A percentile compares a stretch with the other conserved stretches of the same genome.
Conservation (phyloP, 495 filamentous ascomycete species). For the Clohesyomyces aquaticus region DNA sequence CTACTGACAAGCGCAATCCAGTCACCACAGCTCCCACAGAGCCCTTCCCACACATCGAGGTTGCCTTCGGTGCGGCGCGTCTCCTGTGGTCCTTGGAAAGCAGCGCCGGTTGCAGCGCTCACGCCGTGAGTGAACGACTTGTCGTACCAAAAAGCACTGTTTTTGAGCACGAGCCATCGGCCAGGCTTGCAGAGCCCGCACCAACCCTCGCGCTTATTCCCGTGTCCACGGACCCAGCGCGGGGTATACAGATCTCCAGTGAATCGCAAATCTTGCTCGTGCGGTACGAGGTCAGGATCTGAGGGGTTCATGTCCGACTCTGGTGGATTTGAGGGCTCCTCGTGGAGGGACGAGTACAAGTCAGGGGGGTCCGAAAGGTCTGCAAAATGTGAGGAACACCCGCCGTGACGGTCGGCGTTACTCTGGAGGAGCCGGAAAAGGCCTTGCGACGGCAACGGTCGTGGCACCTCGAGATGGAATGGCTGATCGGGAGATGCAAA, state of each 20-base stretch:
- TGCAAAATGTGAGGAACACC: slow-evolving; percentile 60
- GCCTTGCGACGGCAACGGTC: slow-evolving; percentile 63
- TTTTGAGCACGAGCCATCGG: slow-evolving; percentile 80
- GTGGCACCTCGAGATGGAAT: slow-evolving; percentile 42
- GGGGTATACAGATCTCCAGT: slow-evolving; percentile 79
- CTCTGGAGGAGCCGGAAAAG: slow-evolving; percentile 70
- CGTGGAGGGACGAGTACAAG: slow-evolving; percentile 69
- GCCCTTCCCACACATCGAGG: slow-evolving; percentile 77
- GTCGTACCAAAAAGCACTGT: slow-evolving; percentile 85
- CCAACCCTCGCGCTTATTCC: slow-evolving; percentile 83
- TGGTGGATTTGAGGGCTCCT: slow-evolving; percentile 69
- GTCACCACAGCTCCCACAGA: slow-evolving; percentile 75
- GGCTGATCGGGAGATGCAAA: slow-evolving; percentile 48
- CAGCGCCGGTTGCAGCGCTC: slow-evolving; percentile 72
- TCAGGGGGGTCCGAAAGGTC: slow-evolving; percentile 72
- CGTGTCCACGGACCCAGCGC: slow-evolving; percentile 75
- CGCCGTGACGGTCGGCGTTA: slow-evolving; percentile 65
- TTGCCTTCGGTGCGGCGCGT: slow-evolving; percentile 77
- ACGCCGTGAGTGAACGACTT: slow-evolving; percentile 82
- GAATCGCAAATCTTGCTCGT: slow-evolving; percentile 77
- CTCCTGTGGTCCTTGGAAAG: slow-evolving; percentile 73
- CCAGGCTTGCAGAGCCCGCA: slow-evolving; percentile 83
- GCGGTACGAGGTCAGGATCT: slow-evolving; percentile 69
- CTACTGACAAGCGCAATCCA: slow-evolving; percentile 80
- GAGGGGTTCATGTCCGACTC: slow-evolving; percentile 74